These are phyloP conservation scores for Rehmannia glutinosa DNA, from an alignment of 257 asterid genomes.

Conservation along the genomic window DNA sequence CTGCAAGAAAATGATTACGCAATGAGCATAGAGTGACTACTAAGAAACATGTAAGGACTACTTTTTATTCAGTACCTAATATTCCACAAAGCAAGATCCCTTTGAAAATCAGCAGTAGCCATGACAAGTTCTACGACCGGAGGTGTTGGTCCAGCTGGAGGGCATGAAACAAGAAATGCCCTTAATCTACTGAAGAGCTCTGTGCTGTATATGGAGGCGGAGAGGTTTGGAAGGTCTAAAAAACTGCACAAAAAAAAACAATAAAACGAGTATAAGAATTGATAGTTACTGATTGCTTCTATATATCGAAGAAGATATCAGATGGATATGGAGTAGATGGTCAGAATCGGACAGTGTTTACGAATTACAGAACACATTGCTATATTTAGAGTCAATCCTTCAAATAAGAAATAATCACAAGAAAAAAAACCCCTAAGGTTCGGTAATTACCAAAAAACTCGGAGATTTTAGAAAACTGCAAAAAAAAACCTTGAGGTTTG, in stretches of 20 bases:
- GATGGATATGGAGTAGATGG: neutral
- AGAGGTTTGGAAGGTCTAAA: constrained; percentile 85
- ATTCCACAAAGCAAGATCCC: constrained; percentile 77
- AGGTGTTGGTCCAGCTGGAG: constrained; percentile 77
- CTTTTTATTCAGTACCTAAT: constrained; percentile 43
- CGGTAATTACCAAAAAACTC: too few species aligned
- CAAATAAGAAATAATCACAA: too few species aligned
- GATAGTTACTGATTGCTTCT: too few species aligned
- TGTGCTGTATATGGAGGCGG: constrained; percentile 75
- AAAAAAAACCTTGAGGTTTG: too few species aligned
- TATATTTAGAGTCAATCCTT: too few species aligned
- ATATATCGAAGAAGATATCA: too few species aligned
- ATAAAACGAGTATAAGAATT: constrained; percentile 11
- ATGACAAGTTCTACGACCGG: constrained; percentile 71
- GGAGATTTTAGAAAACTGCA: too few species aligned
- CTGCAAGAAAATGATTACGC: constrained; percentile 40
- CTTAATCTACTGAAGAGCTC: constrained; percentile 75
- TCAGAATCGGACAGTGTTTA: too few species aligned
- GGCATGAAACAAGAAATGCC: constrained; percentile 75
- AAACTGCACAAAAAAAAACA: constrained; percentile 48
- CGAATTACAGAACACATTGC: too few species aligned
- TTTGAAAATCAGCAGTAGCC: constrained; percentile 88
- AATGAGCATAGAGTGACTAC: neutral
- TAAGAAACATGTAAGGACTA: neutral
- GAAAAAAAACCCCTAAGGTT: too few species aligned